A percentile compares a stretch with the other conserved stretches of the same genome.
Conservation (phyloP, 768 basidiomycete species). For the Auricularia sp. region DNA sequence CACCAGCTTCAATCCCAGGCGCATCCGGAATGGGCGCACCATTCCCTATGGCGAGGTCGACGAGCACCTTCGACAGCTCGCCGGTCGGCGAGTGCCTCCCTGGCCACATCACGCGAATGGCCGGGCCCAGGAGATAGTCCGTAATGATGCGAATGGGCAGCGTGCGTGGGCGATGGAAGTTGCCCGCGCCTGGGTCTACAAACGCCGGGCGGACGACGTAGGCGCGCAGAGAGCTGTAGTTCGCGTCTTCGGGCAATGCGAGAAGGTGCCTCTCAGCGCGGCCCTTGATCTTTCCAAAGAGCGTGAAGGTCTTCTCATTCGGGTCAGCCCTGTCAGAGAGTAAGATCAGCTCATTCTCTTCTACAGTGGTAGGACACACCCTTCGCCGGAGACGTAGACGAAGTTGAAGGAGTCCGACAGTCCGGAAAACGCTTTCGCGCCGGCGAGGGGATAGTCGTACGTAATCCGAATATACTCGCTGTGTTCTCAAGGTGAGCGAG, state of each 20-base stretch:
- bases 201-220: constrained; percentile 17
- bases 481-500: background rate
- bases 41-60: constrained; percentile 16
- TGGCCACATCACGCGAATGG: background rate
- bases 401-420: constrained; percentile 12
- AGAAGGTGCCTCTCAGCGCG: constrained; percentile 15
- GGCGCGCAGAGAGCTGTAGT: constrained; percentile 8
- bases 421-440: constrained; percentile 15
- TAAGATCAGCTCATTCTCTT: no score
- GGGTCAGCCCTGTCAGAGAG: constrained; percentile 14
- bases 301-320: constrained; percentile 13
- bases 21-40: constrained; percentile 14
- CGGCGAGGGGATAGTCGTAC: constrained; percentile 18
- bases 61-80: constrained; percentile 14
- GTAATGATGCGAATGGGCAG: background rate
- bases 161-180: background rate
- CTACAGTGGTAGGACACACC: constrained; percentile 4
- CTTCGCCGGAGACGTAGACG: constrained; percentile 22
- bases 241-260: constrained; percentile 8
- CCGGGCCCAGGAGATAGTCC: background rate
- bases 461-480: constrained; percentile 20
- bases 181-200: constrained; percentile 3
- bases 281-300: constrained; percentile 19
- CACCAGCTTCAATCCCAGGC: constrained; percentile 16
- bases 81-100: constrained; percentile 10